These are phyloP conservation scores for Prunus armeniaca DNA, from an alignment of 306 rosid genomes.

Conservation along the genomic window DNA sequence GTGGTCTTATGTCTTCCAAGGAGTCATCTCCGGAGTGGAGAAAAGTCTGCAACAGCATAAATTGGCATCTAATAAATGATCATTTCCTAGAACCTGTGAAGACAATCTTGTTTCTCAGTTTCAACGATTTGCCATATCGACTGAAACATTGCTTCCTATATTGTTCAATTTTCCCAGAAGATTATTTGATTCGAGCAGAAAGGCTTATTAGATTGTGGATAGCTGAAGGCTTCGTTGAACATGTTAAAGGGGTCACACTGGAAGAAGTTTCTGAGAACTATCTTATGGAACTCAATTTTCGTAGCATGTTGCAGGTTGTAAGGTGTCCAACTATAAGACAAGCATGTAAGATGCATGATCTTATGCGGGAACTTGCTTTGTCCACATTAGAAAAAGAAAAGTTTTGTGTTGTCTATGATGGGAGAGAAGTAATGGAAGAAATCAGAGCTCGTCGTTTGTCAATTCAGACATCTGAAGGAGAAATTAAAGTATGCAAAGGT, in stretches of 20 bases:
- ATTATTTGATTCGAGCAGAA: background rate
- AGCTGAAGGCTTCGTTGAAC: constrained; percentile 12
- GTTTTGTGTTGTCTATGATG: background rate
- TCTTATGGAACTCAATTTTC: constrained; percentile 11
- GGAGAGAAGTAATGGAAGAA: background rate
- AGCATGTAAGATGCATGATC: constrained; percentile 18
- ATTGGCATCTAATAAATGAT: constrained; percentile 14
- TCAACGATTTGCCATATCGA: constrained; percentile 22
- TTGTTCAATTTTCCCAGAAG: constrained; percentile 17
- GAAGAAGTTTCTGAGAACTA: constrained; percentile 19
- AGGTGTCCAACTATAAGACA: background rate
- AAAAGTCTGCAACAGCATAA: constrained; percentile 6
- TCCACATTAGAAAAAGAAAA: constrained; percentile 8
- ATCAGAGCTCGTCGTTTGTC: background rate
- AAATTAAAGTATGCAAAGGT: constrained; percentile 1
- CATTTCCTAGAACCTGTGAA: background rate
- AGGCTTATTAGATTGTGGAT: constrained; percentile 18
- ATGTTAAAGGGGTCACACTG: background rate
- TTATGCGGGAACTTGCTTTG: constrained; percentile 22
- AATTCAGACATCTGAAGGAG: background rate
- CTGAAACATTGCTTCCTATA: constrained; percentile 21
- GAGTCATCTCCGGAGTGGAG: constrained; percentile 18
- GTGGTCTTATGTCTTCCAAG: constrained; percentile 21
- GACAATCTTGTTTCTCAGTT: constrained; percentile 23
- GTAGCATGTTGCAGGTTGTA: constrained; percentile 15